phyloP scores from a whole-genome alignment of 371 early-diverging fungal genomes.

The Mortierella sp. region DNA sequence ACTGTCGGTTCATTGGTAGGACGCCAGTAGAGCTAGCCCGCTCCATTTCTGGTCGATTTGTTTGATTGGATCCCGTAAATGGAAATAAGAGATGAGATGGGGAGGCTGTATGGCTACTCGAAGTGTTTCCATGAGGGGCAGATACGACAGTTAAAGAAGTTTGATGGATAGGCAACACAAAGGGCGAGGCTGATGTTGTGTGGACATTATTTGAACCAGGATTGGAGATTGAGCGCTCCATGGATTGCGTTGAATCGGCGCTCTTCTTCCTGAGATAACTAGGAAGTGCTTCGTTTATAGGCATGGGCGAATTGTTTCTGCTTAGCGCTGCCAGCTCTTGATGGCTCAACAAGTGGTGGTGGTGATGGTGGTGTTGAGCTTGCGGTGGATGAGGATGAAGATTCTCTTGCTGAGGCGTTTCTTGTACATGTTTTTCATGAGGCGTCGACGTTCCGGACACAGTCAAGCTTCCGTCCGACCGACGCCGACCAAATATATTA shows the following conservation, averaged over 20 bases:
- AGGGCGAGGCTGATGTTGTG: slow-evolving; percentile 32
- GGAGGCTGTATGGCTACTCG: slow-evolving; percentile 13
- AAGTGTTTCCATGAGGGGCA: not conserved
- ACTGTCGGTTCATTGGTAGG: slow-evolving; percentile 20
- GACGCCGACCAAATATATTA: slow-evolving; percentile 39
- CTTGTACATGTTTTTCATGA: too few species aligned
- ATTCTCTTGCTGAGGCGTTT: slow-evolving; percentile 10
- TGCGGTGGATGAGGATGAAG: slow-evolving; percentile 13
- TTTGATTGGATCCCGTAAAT: slow-evolving; percentile 16
- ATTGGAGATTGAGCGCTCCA: slow-evolving; percentile 56
- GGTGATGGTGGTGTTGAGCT: slow-evolving; percentile 23
- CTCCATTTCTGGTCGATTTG: slow-evolving; percentile 29
- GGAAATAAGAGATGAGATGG: slow-evolving; percentile 35
- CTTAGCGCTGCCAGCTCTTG: slow-evolving; percentile 42
- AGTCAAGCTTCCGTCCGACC: slow-evolving; percentile 29
- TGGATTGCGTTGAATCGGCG: slow-evolving; percentile 20
- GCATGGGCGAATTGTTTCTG: slow-evolving; percentile 45
- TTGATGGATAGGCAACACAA: slow-evolving; percentile 26
- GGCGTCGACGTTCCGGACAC: slow-evolving; percentile 35
- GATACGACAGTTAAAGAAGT: slow-evolving; percentile 2
- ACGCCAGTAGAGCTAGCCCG: slow-evolving; percentile 25
- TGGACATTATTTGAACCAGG: slow-evolving; percentile 21
- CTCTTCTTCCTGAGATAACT: slow-evolving; percentile 35
- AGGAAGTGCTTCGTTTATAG: slow-evolving; percentile 42
- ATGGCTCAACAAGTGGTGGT: slow-evolving; percentile 42